A percentile compares a stretch with the other conserved stretches of the same genome.
phyloP scores from a whole-genome alignment of 2,329 filamentous ascomycete genomes.

The Cordyceps militaris region DNA sequence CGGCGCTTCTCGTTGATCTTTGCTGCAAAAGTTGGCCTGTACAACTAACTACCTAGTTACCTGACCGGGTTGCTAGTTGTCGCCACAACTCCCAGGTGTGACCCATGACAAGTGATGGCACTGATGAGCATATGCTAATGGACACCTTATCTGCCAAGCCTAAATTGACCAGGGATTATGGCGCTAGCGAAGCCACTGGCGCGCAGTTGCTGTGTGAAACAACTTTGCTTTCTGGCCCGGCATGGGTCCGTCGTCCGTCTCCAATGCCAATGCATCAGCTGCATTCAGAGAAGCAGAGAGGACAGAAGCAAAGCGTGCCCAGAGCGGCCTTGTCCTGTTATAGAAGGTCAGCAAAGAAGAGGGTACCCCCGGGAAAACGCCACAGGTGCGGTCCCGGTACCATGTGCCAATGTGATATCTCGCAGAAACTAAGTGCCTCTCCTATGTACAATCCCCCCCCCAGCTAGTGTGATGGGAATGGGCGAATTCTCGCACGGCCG shows the following conservation, averaged over 20 bases:
- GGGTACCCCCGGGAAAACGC: not conserved
- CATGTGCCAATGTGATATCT: not conserved
- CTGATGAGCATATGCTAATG: not conserved
- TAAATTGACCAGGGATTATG: slow-evolving; percentile 3
- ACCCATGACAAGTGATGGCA: not conserved
- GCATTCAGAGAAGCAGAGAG: not conserved
- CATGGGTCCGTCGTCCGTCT: not conserved
- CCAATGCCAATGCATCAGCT: not conserved
- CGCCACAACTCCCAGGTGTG: not conserved
- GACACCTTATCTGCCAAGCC: slow-evolving; percentile 14
- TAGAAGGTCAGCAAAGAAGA: slow-evolving; percentile 5
- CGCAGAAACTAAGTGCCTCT: not conserved
- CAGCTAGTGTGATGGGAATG: not conserved
- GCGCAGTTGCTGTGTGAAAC: no score
- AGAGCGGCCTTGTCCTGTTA: not conserved
- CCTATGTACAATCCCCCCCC: not conserved
- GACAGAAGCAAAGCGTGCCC: not conserved
- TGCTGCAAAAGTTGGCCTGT: slow-evolving; percentile 7
- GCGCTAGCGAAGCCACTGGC: slow-evolving; percentile 1
- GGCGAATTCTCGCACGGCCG: not conserved
- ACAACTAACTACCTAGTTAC: no score
- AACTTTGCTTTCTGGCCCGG: not conserved
- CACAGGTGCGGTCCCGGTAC: not conserved
- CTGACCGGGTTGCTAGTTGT: no score
- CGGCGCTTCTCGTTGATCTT: not conserved